Evolutionary conservation across 1,139 yeast species (phyloP).

Genomic region (Suhomyces terraborum): DNA sequence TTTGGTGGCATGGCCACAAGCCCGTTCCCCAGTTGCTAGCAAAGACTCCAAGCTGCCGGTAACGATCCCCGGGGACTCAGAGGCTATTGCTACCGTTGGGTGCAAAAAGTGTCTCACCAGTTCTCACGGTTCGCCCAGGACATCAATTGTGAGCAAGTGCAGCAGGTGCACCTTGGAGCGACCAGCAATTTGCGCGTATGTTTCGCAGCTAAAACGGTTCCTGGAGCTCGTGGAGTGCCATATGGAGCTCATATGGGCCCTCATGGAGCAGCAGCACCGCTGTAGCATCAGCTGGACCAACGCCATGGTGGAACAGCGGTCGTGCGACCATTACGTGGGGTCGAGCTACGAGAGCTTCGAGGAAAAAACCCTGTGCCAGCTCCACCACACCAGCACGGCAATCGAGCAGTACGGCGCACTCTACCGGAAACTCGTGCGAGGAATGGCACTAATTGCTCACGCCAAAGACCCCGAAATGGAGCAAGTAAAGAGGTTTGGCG

Average conservation of each 20-base stretch:
- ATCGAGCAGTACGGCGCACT: constrained; percentile 1
- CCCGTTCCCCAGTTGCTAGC: too few relatives aligned
- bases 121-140: too few relatives aligned
- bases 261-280: constrained; percentile 18
- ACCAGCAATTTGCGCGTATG: too few relatives aligned
- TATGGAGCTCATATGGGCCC: constrained; percentile 6
- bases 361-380: constrained; percentile 19
- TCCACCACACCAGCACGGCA: constrained; percentile 3
- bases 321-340: constrained; percentile 14
- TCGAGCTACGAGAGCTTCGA: constrained; percentile 24
- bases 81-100: too few relatives aligned
- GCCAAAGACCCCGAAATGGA: background rate
- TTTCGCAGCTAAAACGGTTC: background rate
- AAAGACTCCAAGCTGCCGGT: too few relatives aligned
- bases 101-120: too few relatives aligned
- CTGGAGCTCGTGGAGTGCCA: background rate
- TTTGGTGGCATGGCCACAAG: too few relatives aligned
- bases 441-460: background rate
- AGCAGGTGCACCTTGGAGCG: background rate
- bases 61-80: too few relatives aligned
- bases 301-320: constrained; percentile 17
- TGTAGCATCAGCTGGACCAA: constrained; percentile 23
- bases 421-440: background rate
- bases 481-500: background rate
- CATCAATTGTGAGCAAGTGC: too few relatives aligned